Base-by-base conservation (phyloP, 2,329 filamentous ascomycete genomes). In the Pseudonectria buxi region DNA sequence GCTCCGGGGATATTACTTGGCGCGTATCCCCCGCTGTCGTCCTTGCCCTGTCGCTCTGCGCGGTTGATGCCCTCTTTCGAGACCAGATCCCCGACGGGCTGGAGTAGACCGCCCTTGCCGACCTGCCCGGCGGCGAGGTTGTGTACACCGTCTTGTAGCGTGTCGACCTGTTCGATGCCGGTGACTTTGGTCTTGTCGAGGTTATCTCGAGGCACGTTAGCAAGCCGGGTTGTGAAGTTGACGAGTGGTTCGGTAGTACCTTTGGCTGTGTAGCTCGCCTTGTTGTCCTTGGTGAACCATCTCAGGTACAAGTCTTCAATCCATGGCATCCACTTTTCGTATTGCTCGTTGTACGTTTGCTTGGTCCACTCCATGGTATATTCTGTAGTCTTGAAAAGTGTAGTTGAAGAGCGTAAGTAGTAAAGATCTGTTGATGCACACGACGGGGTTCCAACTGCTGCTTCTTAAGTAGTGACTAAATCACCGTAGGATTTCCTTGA, bases 271-370 rank as follows among this genome's bases (percentile, higher is more conserved):
- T 86, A 86, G 55, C 74, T 81, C 5, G 80, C 74, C 62, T 87
- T 86, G 69, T 87, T 87, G 54, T 86, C 81, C 44, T 80, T 81
- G 50, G 80, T 83, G 59, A 86, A 86, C 69, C 76, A 86, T 34
- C 71, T 68, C 18, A 87, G 70, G 56, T 84, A 85, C 40, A 77
- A 59, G 57, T 87, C 83, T 59, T 87, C 82, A 37, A 86, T 65
- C 82, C 83, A 86, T 1, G 83, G 83, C 56, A 85, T 72, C 83
- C 83, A 87, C 50, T 63, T 71, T 55, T 86, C 81, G 61, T 86
- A 86, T 58, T 86, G 78, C 36, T 73, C 62, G 63, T 83, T 79
- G 68, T 86, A 86, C 33, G 72, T 76, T 37, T 78, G 60, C 55
- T 71, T 76, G 41, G 71, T 58, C 71, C 72, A 79, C 50, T 81